These are phyloP conservation scores for Corrigiola litoralis DNA, from an alignment of 179 eudicot genomes.

Conservation along the genomic window DNA sequence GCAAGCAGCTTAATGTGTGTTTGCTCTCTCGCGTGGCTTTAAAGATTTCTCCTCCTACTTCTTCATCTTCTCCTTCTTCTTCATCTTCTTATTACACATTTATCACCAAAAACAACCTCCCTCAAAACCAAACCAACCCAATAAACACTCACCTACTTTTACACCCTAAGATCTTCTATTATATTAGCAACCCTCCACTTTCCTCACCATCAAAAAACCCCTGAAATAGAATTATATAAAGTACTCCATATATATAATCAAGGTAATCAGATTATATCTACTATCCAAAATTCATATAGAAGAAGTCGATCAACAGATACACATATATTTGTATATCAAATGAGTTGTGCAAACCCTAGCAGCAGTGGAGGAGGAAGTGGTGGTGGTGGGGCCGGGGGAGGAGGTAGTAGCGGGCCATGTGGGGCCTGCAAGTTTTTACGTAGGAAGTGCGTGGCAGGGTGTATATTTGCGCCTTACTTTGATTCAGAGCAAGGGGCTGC, in stretches of 20 bases:
- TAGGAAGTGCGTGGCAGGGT: constrained; percentile 74
- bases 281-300: too few species aligned
- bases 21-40: constrained; percentile 84
- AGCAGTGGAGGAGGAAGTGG: constrained; percentile 23
- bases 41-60: constrained; percentile 44
- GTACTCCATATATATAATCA: not conserved
- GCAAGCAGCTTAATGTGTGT: constrained; percentile 51
- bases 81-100: not conserved
- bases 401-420: constrained; percentile 57
- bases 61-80: not conserved
- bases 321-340: not conserved
- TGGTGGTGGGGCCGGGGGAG: constrained; percentile 25
- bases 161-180: not conserved
- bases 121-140: constrained; percentile 17
- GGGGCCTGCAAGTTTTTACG: constrained; percentile 90
- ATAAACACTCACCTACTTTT: constrained; percentile 33
- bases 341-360: constrained; percentile 42
- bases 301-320: not conserved
- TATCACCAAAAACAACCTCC: not conserved
- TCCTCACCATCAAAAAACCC: not conserved
- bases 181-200: not conserved
- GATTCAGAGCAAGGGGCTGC: constrained; percentile 88
- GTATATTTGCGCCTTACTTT: constrained; percentile 89
- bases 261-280: too few species aligned
- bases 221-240: not conserved